Evolutionary conservation across 108 stramenopile genomes (phyloP).

Genomic region (Bacterosira constricta): DNA sequence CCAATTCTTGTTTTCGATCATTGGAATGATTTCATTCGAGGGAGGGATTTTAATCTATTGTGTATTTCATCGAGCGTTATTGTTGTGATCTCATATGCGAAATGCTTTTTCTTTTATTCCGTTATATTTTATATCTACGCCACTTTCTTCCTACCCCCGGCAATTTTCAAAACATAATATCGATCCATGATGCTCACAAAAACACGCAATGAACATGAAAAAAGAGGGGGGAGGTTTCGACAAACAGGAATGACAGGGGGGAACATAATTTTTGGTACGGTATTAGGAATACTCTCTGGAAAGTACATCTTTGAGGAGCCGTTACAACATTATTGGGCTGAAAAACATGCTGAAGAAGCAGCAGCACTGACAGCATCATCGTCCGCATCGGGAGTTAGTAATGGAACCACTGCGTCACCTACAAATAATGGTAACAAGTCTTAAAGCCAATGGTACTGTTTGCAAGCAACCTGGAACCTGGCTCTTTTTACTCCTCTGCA

Average conservation of each 20-base stretch:
- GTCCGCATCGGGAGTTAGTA: no score
- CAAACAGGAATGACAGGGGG: constrained; percentile 38
- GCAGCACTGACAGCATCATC: no score
- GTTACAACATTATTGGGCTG: constrained; percentile 44
- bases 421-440: no score
- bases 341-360: constrained; percentile 33
- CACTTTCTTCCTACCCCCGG: background rate
- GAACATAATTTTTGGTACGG: constrained; percentile 37
- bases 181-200: background rate
- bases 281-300: constrained; percentile 35
- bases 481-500: no score
- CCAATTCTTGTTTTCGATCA: background rate
- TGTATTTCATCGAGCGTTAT: background rate
- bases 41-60: background rate
- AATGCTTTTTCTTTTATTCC: background rate
- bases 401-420: no score
- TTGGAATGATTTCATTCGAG: background rate
- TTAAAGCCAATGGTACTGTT: no score
- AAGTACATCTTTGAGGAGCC: constrained; percentile 54
- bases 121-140: background rate
- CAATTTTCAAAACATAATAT: background rate
- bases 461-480: no score
- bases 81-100: background rate
- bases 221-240: constrained; percentile 43
- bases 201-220: background rate